Conservation (phyloP, 164 flowering plant species). For the Litsea cubeba region DNA sequence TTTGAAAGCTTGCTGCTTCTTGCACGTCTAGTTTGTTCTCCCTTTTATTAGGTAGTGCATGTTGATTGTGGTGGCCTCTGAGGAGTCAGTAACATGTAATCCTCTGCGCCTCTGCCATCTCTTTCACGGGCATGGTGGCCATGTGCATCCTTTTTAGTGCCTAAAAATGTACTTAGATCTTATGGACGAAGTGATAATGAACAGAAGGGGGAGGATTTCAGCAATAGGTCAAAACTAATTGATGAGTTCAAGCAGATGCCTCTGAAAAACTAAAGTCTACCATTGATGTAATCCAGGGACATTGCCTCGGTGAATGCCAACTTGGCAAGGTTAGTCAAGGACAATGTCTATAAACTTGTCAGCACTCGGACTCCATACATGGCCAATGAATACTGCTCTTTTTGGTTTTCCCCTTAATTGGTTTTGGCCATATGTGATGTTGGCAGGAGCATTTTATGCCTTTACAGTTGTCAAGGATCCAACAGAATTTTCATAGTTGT, state of each 20-base stretch:
- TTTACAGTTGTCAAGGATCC: background rate
- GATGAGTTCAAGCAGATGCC: conserved; percentile 84
- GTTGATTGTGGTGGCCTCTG: background rate
- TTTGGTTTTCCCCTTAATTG: too few relatives aligned
- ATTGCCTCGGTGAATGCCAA: background rate
- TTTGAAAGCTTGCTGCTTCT: background rate
- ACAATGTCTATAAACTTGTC: background rate
- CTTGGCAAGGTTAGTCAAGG: background rate
- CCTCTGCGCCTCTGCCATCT: conserved; percentile 11
- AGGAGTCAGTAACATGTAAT: conserved; percentile 10
- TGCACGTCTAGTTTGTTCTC: too few relatives aligned
- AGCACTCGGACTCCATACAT: background rate
- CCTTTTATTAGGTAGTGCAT: conserved; percentile 7
- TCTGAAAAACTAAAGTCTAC: conserved; percentile 25
- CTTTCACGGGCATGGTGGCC: conserved; percentile 22
- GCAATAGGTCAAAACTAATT: conserved; percentile 64
- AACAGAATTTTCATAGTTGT: background rate
- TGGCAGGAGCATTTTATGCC: background rate
- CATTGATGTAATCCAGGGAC: background rate
- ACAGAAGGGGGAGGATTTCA: conserved; percentile 32
- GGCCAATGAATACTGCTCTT: too few relatives aligned
- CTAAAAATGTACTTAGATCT: conserved; percentile 48
- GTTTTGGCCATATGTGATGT: too few relatives aligned
- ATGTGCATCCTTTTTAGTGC: conserved; percentile 51
- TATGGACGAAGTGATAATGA: conserved; percentile 37